A percentile compares a stretch with the other conserved stretches of the same genome.
Conservation (phyloP, 2,329 filamentous ascomycete genomes). For the Furcasterigmium furcatum region DNA sequence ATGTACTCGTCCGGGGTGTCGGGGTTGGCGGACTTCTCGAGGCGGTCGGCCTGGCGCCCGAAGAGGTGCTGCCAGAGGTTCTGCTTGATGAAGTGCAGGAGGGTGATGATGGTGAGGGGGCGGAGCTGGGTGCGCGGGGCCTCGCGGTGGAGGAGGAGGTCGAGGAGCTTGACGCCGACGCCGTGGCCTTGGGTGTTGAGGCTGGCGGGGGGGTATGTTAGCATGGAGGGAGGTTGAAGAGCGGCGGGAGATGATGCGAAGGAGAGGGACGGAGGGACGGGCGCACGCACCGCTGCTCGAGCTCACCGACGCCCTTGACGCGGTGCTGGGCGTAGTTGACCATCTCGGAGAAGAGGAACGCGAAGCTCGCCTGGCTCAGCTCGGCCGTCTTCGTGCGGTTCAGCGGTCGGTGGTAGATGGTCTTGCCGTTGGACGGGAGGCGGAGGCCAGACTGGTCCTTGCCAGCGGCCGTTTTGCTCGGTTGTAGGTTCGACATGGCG, state of each 20-base stretch:
- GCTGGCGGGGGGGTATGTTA: conserved; percentile 39
- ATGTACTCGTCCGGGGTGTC: conserved; percentile 94
- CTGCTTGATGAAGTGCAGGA: conserved; percentile 94
- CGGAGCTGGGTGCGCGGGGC: conserved; percentile 67
- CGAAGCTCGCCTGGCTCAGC: conserved; percentile 89
- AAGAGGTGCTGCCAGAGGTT: conserved; percentile 92
- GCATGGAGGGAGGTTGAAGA: too few relatives aligned
- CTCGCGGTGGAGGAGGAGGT: conserved; percentile 87
- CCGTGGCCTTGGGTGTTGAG: conserved; percentile 90
- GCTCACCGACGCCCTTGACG: conserved; percentile 88
- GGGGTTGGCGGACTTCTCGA: conserved; percentile 82
- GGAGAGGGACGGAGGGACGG: neutral
- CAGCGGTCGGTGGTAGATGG: conserved; percentile 93
- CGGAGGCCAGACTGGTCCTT: conserved; percentile 65
- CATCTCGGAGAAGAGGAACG: conserved; percentile 95
- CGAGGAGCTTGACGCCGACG: conserved; percentile 89
- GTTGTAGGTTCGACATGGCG: conserved; percentile 49
- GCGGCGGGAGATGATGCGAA: too few relatives aligned
- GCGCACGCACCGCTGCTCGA: conserved; percentile 83
- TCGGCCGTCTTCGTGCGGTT: conserved; percentile 87
- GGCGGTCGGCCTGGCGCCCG: conserved; percentile 81
- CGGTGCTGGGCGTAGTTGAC: conserved; percentile 89
- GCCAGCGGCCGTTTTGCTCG: conserved; percentile 36
- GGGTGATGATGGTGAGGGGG: conserved; percentile 82
- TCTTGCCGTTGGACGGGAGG: conserved; percentile 90